These are phyloP conservation scores for Cyberlindnera euphorbiae DNA, from an alignment of 805 yeast species.

Conservation along the genomic window DNA sequence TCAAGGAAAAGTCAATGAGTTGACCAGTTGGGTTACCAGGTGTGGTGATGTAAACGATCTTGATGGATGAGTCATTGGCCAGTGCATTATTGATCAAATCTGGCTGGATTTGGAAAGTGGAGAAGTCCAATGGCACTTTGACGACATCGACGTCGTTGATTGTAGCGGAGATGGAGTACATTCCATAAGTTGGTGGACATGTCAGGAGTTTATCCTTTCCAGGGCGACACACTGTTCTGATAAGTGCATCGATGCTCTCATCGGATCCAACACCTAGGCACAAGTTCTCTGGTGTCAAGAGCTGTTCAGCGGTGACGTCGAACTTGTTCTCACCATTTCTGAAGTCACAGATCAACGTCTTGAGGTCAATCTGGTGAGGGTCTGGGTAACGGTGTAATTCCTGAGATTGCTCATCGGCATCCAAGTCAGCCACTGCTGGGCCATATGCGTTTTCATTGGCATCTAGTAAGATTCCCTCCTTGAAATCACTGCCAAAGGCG, in stretches of 20 bases:
- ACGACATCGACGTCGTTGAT: constrained; percentile 83
- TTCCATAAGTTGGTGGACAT: constrained; percentile 96
- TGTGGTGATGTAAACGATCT: constrained; percentile 79
- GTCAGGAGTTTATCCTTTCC: constrained; percentile 75
- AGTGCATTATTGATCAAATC: constrained; percentile 50
- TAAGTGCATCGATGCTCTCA: constrained; percentile 85
- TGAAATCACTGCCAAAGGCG: constrained; percentile 52
- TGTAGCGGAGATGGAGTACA: constrained; percentile 89
- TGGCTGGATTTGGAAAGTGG: constrained; percentile 59
- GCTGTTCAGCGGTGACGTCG: constrained; percentile 22
- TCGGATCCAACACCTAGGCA: constrained; percentile 97
- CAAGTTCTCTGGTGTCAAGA: constrained; percentile 58
- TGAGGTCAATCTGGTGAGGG: constrained; percentile 83
- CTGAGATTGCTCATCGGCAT: constrained; percentile 40
- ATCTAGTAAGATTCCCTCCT: constrained; percentile 81
- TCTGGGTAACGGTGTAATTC: constrained; percentile 92
- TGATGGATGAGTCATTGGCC: constrained; percentile 54
- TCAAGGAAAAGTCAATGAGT: constrained; percentile 43
- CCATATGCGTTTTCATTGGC: constrained; percentile 97
- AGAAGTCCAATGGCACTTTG: constrained; percentile 66
- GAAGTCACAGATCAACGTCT: constrained; percentile 63
- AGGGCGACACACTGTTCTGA: constrained; percentile 81
- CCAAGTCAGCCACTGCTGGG: constrained; percentile 54
- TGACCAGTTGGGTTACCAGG: constrained; percentile 97
- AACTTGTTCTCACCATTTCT: constrained; percentile 48